phyloP scores from a whole-genome alignment of 768 basidiomycete genomes.

The Calocybe gangraenosa region DNA sequence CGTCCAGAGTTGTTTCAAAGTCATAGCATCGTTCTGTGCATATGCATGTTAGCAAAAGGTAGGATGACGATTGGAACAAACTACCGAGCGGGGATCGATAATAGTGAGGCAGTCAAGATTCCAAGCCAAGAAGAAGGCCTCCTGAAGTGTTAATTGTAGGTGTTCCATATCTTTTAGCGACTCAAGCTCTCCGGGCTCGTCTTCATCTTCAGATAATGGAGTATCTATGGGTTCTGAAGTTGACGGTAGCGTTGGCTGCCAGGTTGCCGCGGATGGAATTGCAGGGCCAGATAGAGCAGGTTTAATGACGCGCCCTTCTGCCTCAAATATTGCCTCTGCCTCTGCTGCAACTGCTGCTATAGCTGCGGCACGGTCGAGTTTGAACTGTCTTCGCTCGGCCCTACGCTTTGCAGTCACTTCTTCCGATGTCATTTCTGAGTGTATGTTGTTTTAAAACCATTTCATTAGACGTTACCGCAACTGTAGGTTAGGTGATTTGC shows the following conservation, averaged over 20 bases:
- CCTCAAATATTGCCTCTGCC: slow-evolving; percentile 70
- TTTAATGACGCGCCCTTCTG: slow-evolving; percentile 62
- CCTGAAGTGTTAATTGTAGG: slow-evolving; percentile 83
- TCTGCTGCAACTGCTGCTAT: slow-evolving; percentile 79
- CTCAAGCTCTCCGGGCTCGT: slow-evolving; percentile 34
- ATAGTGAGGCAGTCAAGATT: slow-evolving; percentile 79
- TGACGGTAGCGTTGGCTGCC: slow-evolving; percentile 49
- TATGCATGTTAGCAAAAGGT: slow-evolving; percentile 1
- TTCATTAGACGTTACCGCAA: not conserved
- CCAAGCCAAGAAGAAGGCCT: slow-evolving; percentile 88
- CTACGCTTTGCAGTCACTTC: slow-evolving; percentile 87
- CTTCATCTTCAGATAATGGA: slow-evolving; percentile 25
- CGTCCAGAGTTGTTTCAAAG: slow-evolving; percentile 56
- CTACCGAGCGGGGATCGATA: slow-evolving; percentile 60
- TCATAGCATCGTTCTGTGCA: slow-evolving; percentile 50
- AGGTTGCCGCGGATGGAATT: slow-evolving; percentile 79
- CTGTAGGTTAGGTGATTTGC: slow-evolving; percentile 11
- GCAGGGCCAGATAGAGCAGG: slow-evolving; percentile 54
- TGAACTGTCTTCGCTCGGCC: slow-evolving; percentile 88
- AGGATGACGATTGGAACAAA: slow-evolving; percentile 15
- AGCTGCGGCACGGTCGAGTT: slow-evolving; percentile 85
- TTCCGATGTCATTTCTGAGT: slow-evolving; percentile 75
- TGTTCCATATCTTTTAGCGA: slow-evolving; percentile 77
- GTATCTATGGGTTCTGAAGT: slow-evolving; percentile 17
- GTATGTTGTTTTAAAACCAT: not conserved